Base-by-base conservation (phyloP, 2,329 filamentous ascomycete species). In the Sarocladium strictum region DNA sequence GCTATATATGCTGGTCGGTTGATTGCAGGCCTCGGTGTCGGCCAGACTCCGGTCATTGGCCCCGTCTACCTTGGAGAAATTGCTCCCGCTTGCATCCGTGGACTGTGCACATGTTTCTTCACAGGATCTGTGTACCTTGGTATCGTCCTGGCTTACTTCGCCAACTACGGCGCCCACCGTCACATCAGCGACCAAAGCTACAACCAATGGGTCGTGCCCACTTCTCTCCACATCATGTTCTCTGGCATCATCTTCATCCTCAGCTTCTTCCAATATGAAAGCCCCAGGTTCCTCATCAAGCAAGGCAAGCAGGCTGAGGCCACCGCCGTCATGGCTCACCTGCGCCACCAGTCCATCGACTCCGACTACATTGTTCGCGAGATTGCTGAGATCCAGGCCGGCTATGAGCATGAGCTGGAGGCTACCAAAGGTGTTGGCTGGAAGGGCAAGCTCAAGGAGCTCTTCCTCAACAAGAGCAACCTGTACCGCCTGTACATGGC, bases 41-140 rank as follows among this genome's bases (percentile, higher is more conserved):
- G 84, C 17, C 81, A 85, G 64, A 86, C 84, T 0, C 81, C 83
- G 3, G 84, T 87, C 5, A 83, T 86, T 37, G 84, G 79, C 15
- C 84, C 84, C 0, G 78, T 81, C 2, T 87, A 86, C 63, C 76
- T 87, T 26, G 80, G 83, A 1, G 84, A 87, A 67, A 84, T 85
- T 17, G 76, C 84, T 0, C 84, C 84, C 0, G 76, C 80, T 2
- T 78, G 80, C 5, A 76, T 86, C 57, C 78, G 84, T 54, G 84
- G 86, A 59, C 77, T 89, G 35, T 87, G 84, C 58, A 87, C 85
- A 2, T 83, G 63, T 17, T 56, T 62, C 40, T 66, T 66, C 55
- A 63, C 63, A 17, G 63, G 63, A 1, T 61, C 61, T 33, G 84
- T 88, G 17, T 88, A 88, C 61, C 67, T 85, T 53, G 85, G 84